phyloP scores from a whole-genome alignment of 352 stramenopile species.

The Globisporangium recalcitrans region DNA sequence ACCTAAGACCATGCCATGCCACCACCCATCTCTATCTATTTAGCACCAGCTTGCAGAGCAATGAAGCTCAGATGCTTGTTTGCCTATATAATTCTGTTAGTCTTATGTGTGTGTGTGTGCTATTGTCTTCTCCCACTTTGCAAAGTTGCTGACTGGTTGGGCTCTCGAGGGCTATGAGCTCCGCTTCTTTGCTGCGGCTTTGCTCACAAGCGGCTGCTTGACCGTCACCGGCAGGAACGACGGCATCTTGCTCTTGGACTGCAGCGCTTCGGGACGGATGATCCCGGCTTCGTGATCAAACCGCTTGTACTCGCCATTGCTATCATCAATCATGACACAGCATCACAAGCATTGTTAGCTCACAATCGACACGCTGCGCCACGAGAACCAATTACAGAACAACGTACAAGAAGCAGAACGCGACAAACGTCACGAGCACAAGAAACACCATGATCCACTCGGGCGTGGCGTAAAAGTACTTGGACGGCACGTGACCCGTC shows the following conservation, averaged over 20 bases:
- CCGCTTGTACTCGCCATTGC: constrained; percentile 34
- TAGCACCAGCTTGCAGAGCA: no score
- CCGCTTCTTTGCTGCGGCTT: not conserved
- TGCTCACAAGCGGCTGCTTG: constrained; percentile 8
- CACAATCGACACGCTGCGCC: constrained; percentile 14
- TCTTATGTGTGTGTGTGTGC: not conserved
- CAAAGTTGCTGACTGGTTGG: not conserved
- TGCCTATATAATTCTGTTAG: not conserved
- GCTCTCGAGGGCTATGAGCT: not conserved
- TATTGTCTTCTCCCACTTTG: not conserved
- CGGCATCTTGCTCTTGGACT: constrained; percentile 12
- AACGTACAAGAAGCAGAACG: constrained; percentile 35
- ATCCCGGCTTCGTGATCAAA: constrained; percentile 20
- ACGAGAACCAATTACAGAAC: constrained; percentile 20
- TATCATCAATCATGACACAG: not conserved
- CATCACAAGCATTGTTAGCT: constrained; percentile 14
- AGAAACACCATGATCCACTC: constrained; percentile 49
- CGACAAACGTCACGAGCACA: constrained; percentile 33
- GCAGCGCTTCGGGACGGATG: constrained; percentile 15
- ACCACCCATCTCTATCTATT: not conserved
- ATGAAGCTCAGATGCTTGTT: not conserved
- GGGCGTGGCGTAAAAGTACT: constrained; percentile 43
- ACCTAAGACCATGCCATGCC: no score
- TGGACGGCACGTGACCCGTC: constrained; percentile 23
- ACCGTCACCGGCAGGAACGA: constrained; percentile 18